Base-by-base conservation (phyloP, 1,139 yeast species). In the Geotrichum australiense region DNA sequence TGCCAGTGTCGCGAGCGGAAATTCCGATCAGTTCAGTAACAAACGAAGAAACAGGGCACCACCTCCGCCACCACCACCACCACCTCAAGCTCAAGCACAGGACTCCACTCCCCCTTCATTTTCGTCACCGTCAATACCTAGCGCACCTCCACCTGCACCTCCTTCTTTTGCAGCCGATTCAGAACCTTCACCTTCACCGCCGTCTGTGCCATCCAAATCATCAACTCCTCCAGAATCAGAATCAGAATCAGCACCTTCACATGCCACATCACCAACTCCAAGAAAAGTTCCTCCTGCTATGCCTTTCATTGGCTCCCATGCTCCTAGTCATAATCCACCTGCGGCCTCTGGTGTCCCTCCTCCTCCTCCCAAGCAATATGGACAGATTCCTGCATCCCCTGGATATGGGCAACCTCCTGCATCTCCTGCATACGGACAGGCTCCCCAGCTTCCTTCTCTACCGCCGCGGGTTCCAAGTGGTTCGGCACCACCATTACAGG, bases 61-160 rank as follows among this genome's bases (percentile, higher is more conserved):
- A 0, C 76, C 76, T 3, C 73, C 73, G 2, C 72, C 74, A 7
- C 76, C 76, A 1, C 75, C 74, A 2, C 70, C 70, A 11, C 53
- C 57, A 3, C 50, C 57, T 24, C 48, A 54, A 4, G 37, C 53
- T 16, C 41, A 49, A 19, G 35, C 49, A 11, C n/a, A n/a, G n/a
- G n/a, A n/a, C n/a, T n/a, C n/a, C n/a, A n/a, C n/a, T n/a, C 29
- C 50, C 28, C 39, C 51, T 3, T 48, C 53, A 19, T 50, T 52
- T 19, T 10, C 35, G 10, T 21, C 35, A 31, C 47, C 12, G 38
- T 48, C 18, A 49, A 55, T 55, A 66, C 51, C 57, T 59, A n/a
- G n/a, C n/a, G n/a, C n/a, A n/a, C 62, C 20, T 18, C 50, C 61
- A 18, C 62, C 70, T 47, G 66, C 70, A 35, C 43, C 54, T 7